Evolutionary conservation across 768 basidiomycete genomes (phyloP).

Genomic region (Nidularia sp.): DNA sequence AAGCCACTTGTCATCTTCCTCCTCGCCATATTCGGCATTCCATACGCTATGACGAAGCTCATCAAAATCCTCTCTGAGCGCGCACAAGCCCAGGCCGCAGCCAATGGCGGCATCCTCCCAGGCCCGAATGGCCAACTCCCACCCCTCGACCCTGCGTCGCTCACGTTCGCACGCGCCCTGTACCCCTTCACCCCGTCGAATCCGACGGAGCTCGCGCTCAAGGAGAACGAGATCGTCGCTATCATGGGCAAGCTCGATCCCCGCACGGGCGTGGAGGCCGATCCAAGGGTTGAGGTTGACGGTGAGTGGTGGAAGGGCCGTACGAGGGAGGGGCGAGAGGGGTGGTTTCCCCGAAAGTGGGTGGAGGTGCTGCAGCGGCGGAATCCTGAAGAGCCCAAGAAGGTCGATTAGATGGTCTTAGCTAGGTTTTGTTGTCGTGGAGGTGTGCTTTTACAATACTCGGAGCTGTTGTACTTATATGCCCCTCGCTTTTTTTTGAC

Average conservation of each 20-base stretch:
- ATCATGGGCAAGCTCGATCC: conserved; percentile 80
- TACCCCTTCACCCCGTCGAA: conserved; percentile 76
- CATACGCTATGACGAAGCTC: conserved; percentile 89
- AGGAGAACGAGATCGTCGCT: conserved; percentile 91
- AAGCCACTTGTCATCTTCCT: conserved; percentile 94
- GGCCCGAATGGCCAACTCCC: conserved; percentile 33
- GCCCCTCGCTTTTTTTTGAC: conserved; percentile 9
- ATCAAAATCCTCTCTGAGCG: conserved; percentile 73
- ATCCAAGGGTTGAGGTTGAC: conserved; percentile 57
- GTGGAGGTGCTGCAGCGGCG: conserved; percentile 65
- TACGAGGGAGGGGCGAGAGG: conserved; percentile 85
- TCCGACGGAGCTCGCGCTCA: conserved; percentile 74
- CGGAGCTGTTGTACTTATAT: conserved; percentile 2
- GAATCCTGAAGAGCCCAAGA: neutral
- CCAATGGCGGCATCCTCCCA: conserved; percentile 31
- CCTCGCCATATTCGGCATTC: conserved; percentile 88
- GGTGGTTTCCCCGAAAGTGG: conserved; percentile 94
- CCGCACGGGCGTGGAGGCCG: conserved; percentile 60
- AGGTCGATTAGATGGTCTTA: neutral
- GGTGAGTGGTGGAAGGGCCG: conserved; percentile 95
- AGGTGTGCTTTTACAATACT: neutral
- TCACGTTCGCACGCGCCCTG: conserved; percentile 80
- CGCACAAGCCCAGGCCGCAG: conserved; percentile 41
- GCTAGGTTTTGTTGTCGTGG: neutral
- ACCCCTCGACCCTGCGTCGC: conserved; percentile 72